A percentile compares a stretch with the other conserved stretches of the same genome.
Conservation (phyloP, 805 yeast genomes). For the Schizosaccharomyces lindneri region DNA sequence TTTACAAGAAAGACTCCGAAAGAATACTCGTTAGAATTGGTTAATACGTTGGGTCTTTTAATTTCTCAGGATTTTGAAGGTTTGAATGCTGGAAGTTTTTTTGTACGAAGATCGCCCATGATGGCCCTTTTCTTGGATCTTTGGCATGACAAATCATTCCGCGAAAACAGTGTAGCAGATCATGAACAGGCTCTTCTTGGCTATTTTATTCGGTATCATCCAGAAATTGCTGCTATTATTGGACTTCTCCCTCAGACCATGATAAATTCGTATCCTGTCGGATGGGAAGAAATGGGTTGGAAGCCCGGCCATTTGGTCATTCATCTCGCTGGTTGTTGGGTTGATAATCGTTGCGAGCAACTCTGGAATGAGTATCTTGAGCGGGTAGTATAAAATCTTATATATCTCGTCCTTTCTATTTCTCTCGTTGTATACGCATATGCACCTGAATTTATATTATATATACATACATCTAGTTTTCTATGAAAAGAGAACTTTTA, state of each 20-base stretch:
- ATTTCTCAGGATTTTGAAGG: slow-evolving; percentile 77
- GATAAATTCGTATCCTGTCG: slow-evolving; percentile 7
- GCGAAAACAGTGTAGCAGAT: slow-evolving; percentile 68
- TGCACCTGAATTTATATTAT: not conserved
- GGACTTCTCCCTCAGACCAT: slow-evolving; percentile 8
- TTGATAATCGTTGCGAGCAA: not conserved
- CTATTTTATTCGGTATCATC: slow-evolving; percentile 16
- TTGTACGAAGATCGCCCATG: slow-evolving; percentile 50
- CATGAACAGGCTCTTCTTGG: slow-evolving; percentile 70
- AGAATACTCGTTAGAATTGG: slow-evolving; percentile 5
- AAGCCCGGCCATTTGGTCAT: slow-evolving; percentile 7
- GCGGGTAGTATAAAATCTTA: not conserved
- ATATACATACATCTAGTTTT: not conserved
- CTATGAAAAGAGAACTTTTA: not conserved
- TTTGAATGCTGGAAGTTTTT: slow-evolving; percentile 56
- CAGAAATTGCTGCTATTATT: slow-evolving; percentile 7
- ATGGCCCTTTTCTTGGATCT: slow-evolving; percentile 39
- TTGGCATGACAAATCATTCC: slow-evolving; percentile 75
- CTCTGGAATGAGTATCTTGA: not conserved
- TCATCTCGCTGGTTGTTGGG: slow-evolving; percentile 10
- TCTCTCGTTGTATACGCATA: too few relatives aligned
- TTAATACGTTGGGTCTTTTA: slow-evolving; percentile 27
- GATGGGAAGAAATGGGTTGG: slow-evolving; percentile 7
- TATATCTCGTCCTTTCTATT: too few relatives aligned
- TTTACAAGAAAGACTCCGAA: slow-evolving; percentile 5